Evolutionary conservation across 148 eudicot species (phyloP).

Genomic region (Limonium bicolor): DNA sequence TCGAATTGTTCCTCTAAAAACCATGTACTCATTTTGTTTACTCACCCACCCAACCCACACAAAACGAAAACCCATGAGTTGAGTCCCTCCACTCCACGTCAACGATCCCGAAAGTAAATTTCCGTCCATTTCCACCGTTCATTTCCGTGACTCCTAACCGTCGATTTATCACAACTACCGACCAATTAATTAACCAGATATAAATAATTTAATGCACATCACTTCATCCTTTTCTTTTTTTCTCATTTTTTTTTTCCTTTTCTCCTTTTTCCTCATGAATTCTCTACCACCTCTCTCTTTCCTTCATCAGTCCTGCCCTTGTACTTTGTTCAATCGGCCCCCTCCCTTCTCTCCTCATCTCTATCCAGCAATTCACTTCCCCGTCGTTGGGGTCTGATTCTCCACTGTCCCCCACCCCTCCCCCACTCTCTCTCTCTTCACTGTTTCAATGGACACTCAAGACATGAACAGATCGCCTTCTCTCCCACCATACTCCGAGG

Average conservation of each 20-base stretch:
- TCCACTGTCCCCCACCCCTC: neutral
- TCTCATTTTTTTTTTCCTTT: conserved; percentile 5
- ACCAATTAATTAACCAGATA: neutral
- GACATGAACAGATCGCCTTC: conserved; percentile 13
- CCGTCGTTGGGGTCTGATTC: conserved; percentile 12
- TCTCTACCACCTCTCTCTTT: neutral
- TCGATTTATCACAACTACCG: neutral
- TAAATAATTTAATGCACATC: neutral
- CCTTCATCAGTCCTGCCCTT: neutral
- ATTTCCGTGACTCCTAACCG: neutral
- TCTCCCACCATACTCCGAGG: conserved; percentile 31
- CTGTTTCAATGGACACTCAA: conserved; percentile 20
- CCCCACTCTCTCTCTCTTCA: conserved; percentile 1
- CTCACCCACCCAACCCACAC: too few species aligned
- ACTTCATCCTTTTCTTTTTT: conserved; percentile 3
- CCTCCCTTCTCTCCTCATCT: neutral
- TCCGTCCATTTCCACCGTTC: neutral
- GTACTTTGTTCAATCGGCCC: neutral
- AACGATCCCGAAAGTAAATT: neutral
- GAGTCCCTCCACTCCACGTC: too few species aligned
- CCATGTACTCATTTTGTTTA: too few species aligned
- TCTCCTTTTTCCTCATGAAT: conserved; percentile 5
- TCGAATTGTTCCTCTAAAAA: too few species aligned
- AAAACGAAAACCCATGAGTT: too few species aligned
- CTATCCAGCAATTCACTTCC: neutral